A percentile compares a stretch with the other conserved stretches of the same genome.
These are phyloP conservation scores for Lactifluus rugatus DNA, from an alignment of 768 basidiomycete species.

Conservation along the genomic window DNA sequence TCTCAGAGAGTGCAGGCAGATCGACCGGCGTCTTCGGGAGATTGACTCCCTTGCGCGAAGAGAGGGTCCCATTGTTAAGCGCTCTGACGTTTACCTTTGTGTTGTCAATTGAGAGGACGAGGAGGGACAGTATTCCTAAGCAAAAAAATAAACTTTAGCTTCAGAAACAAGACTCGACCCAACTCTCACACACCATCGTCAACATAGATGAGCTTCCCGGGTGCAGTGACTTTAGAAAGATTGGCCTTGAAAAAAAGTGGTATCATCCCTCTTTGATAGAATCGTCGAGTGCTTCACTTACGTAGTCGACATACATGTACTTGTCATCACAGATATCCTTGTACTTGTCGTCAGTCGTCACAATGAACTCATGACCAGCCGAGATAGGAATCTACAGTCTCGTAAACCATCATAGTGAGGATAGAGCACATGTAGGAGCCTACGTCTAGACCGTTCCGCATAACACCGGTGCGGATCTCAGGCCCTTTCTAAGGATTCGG, in stretches of 20 bases:
- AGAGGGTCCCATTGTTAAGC: constrained; percentile 85
- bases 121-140: constrained; percentile 77
- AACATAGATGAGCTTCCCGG: constrained; percentile 96
- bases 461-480: constrained; percentile 95
- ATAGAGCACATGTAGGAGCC: background rate
- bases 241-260: constrained; percentile 50
- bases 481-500: constrained; percentile 76
- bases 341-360: constrained; percentile 79
- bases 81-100: constrained; percentile 73
- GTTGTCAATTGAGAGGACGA: constrained; percentile 84
- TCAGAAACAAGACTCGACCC: background rate
- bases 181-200: constrained; percentile 64
- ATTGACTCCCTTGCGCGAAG: constrained; percentile 98
- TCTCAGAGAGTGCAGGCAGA: constrained; percentile 92
- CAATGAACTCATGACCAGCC: constrained; percentile 89
- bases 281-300: constrained; percentile 32
- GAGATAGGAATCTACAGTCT: constrained; percentile 57
- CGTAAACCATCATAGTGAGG: constrained; percentile 5
- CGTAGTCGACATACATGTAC: constrained; percentile 89
- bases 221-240: constrained; percentile 88
- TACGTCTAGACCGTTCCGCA: constrained; percentile 80
- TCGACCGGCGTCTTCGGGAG: constrained; percentile 97
- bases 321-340: constrained; percentile 73
- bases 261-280: background rate
- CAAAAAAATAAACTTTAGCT: background rate